phyloP scores from a whole-genome alignment of 805 yeast species.

The Ogataea neopini region DNA sequence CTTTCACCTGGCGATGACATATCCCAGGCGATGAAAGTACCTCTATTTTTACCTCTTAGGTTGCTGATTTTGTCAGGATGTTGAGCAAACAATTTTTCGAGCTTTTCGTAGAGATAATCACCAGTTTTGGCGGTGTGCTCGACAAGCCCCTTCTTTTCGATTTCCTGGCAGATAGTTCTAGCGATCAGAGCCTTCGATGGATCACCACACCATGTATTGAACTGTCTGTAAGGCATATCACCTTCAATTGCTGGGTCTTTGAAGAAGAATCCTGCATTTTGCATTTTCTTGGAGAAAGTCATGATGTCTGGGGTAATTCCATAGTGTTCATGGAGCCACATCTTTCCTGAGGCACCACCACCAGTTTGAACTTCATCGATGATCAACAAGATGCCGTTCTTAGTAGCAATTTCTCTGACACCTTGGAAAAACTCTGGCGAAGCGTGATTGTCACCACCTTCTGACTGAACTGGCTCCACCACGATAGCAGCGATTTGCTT shows the following conservation, averaged over 20 bases:
- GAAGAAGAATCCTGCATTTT: slow-evolving; percentile 72
- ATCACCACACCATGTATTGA: slow-evolving; percentile 81
- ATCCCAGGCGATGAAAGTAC: slow-evolving; percentile 69
- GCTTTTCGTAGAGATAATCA: slow-evolving; percentile 48
- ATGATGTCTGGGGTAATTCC: slow-evolving; percentile 65
- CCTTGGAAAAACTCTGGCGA: slow-evolving; percentile 61
- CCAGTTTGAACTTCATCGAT: slow-evolving; percentile 78
- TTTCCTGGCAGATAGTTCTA: slow-evolving; percentile 57
- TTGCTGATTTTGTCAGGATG: slow-evolving; percentile 45
- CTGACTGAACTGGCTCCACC: slow-evolving; percentile 67
- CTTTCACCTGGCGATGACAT: slow-evolving; percentile 44
- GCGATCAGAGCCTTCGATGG: slow-evolving; percentile 69
- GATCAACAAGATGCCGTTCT: slow-evolving; percentile 59
- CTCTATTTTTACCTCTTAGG: slow-evolving; percentile 64
- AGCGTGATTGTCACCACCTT: slow-evolving; percentile 78
- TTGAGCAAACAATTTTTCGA: slow-evolving; percentile 40
- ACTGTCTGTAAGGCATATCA: slow-evolving; percentile 63
- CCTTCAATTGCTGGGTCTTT: slow-evolving; percentile 60
- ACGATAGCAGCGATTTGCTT: slow-evolving; percentile 52
- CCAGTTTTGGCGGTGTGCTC: slow-evolving; percentile 53
- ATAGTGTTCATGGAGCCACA: slow-evolving; percentile 76
- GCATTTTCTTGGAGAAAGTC: slow-evolving; percentile 71
- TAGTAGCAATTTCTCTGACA: slow-evolving; percentile 57
- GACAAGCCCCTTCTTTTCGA: slow-evolving; percentile 49
- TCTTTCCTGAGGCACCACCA: slow-evolving; percentile 69